Evolutionary conservation across 2,329 filamentous ascomycete genomes (phyloP).

Genomic region (Gnomoniopsis sp.): DNA sequence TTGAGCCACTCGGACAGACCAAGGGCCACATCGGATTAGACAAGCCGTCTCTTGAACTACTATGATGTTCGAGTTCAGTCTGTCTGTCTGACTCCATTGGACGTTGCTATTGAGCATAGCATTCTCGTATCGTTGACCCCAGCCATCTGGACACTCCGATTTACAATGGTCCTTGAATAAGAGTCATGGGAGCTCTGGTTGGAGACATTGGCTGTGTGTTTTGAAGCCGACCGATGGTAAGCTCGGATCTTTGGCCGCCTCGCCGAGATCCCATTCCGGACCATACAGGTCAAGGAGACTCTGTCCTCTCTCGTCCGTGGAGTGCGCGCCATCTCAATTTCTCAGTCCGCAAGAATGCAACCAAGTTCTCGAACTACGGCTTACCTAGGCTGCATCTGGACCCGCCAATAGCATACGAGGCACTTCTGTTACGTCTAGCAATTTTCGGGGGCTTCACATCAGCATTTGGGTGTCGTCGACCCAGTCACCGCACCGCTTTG

Average conservation of each 20-base stretch:
- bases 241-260: background rate
- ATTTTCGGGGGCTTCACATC: background rate
- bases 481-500: background rate
- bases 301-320: background rate
- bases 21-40: slow-evolving; percentile 5
- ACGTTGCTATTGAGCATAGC: slow-evolving; percentile 9
- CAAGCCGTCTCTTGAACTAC: slow-evolving; percentile 8
- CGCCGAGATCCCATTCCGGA: background rate
- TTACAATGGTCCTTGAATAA: background rate
- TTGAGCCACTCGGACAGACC: background rate
- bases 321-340: background rate
- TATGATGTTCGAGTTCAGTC: background rate
- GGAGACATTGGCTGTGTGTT: slow-evolving; percentile 1
- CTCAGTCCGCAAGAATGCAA: background rate
- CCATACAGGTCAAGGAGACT: background rate
- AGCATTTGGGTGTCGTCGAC: background rate
- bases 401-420: background rate
- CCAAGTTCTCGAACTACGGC: background rate
- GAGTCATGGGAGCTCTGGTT: background rate
- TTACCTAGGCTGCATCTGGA: background rate
- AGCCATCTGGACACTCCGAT: background rate
- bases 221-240: slow-evolving; percentile 9
- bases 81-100: background rate
- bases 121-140: background rate
- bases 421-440: background rate